These are phyloP conservation scores for Fagopyrum esculentum DNA, from an alignment of 148 eudicot species.

Conservation along the genomic window DNA sequence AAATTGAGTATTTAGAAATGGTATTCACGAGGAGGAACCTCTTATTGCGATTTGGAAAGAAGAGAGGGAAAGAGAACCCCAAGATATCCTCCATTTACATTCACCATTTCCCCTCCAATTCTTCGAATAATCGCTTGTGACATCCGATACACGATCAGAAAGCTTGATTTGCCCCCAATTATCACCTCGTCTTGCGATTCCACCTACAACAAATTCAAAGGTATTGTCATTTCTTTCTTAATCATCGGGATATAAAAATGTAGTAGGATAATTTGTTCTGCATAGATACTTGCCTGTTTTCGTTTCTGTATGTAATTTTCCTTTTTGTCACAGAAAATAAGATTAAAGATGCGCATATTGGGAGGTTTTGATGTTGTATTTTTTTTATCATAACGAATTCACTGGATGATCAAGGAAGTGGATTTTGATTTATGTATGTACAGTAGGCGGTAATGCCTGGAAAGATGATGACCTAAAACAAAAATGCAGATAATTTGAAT, in stretches of 20 bases:
- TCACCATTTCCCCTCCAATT: not conserved
- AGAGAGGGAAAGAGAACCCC: too few relatives aligned
- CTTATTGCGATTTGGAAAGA: too few relatives aligned
- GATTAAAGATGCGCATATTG: not conserved
- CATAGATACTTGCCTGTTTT: not conserved
- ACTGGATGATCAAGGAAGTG: not conserved
- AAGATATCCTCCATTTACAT: not conserved
- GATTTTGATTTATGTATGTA: not conserved
- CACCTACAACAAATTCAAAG: not conserved
- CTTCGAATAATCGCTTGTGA: not conserved
- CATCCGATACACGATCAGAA: not conserved
- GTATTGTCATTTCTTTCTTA: not conserved
- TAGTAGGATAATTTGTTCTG: not conserved
- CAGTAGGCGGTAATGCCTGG: not conserved
- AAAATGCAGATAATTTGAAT: not conserved
- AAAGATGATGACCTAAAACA: not conserved
- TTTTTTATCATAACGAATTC: not conserved
- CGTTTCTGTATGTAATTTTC: not conserved
- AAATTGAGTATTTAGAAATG: too few relatives aligned
- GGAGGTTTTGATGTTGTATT: not conserved
- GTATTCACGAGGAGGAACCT: too few relatives aligned
- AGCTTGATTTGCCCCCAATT: conserved; percentile 3
- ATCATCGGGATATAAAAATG: too few relatives aligned
- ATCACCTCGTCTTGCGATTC: not conserved
- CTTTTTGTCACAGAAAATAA: not conserved